Evolutionary conservation across 371 early-diverging fungal genomes (phyloP).

Genomic region (Actinomortierella wolfii): DNA sequence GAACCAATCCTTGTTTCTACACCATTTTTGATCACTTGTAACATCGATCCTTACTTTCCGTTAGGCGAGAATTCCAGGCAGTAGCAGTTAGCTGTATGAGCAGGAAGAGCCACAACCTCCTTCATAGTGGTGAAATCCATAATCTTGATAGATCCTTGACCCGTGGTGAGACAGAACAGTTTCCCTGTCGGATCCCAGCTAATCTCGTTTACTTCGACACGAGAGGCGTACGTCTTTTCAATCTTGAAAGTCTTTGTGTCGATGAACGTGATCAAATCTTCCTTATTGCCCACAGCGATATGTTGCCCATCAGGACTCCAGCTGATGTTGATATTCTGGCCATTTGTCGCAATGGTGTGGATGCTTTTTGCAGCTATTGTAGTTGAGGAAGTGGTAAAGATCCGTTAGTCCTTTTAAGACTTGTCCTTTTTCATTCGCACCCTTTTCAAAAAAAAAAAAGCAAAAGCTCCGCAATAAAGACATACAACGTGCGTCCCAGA

Average conservation of each 20-base stretch:
- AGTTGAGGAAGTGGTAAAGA: background rate
- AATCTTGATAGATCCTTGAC: constrained; percentile 74
- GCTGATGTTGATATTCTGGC: constrained; percentile 87
- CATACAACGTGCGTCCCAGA: constrained; percentile 88
- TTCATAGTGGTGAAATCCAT: constrained; percentile 67
- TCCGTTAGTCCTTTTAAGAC: no score
- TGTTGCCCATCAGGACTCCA: constrained; percentile 83
- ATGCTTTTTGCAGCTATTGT: constrained; percentile 64
- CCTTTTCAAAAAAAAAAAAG: background rate
- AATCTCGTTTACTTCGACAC: constrained; percentile 75
- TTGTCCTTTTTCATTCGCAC: background rate
- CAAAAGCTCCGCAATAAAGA: background rate
- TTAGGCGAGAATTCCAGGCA: constrained; percentile 84
- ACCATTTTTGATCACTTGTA: background rate
- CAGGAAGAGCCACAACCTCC: constrained; percentile 61
- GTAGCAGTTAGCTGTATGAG: constrained; percentile 85
- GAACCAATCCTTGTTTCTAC: no score
- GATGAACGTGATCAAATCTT: constrained; percentile 77
- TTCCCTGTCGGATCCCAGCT: constrained; percentile 81
- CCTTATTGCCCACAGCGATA: constrained; percentile 88
- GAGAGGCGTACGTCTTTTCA: constrained; percentile 24
- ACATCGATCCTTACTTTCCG: constrained; percentile 51
- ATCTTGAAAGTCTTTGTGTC: constrained; percentile 57
- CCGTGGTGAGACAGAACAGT: constrained; percentile 80
- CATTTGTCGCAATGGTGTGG: constrained; percentile 68